Percentiles rank a stretch among this genome's conserved stretches.
Evolutionary conservation across 441 rosid species (phyloP).

Genomic region (Croton laevigatus): DNA sequence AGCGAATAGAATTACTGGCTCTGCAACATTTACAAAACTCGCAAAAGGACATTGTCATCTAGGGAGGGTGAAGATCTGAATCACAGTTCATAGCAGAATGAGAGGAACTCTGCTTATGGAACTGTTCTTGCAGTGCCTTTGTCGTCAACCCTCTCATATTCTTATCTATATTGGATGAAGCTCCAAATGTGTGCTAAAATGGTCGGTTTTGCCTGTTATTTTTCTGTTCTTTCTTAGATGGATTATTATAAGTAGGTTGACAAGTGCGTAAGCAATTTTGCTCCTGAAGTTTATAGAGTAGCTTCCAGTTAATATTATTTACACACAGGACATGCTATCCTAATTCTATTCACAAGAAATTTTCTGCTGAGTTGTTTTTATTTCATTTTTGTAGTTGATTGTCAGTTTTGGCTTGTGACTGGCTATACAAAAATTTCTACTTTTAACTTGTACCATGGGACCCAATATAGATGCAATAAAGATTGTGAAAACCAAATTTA

Average conservation of each 20-base stretch:
- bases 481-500: too few relatives aligned
- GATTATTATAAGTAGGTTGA: background rate
- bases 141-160: background rate
- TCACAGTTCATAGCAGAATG: background rate
- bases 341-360: background rate
- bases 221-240: background rate
- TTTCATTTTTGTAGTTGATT: background rate
- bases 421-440: too few relatives aligned
- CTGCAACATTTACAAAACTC: background rate
- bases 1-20: background rate
- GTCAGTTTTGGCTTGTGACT: background rate
- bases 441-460: too few relatives aligned
- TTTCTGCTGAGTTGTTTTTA: background rate
- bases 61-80: background rate
- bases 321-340: background rate
- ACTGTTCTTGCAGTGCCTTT: background rate
- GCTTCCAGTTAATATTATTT: background rate
- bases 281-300: background rate
- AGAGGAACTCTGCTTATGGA: background rate
- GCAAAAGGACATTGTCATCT: background rate
- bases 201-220: background rate
- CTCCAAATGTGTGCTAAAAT: background rate
- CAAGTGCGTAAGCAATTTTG: background rate
- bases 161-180: background rate
- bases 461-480: too few relatives aligned